Evolutionary conservation across 2,329 filamentous ascomycete genomes (phyloP).

Genomic region (Colletotrichum tabaci): DNA sequence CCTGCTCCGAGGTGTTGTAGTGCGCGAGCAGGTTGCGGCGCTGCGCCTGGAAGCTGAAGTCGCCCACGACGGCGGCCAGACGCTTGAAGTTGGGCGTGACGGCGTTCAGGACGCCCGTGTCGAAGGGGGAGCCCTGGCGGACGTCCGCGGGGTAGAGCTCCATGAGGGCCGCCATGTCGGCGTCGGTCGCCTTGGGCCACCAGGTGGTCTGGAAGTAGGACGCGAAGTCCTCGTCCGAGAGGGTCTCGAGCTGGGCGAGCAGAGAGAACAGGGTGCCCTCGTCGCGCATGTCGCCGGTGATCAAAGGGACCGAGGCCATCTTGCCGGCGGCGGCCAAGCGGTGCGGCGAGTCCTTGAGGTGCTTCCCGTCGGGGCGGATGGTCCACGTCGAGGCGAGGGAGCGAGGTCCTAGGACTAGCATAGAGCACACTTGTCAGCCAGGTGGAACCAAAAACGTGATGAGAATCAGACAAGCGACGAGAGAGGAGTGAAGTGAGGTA

Average conservation of each 20-base stretch:
- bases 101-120: constrained; percentile 70
- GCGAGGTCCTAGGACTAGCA: constrained; percentile 15
- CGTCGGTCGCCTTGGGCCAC: constrained; percentile 14
- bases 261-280: constrained; percentile 76
- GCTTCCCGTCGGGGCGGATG: constrained; percentile 19
- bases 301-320: constrained; percentile 66
- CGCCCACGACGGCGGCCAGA: constrained; percentile 73
- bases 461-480: too few relatives aligned
- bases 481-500: too few relatives aligned
- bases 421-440: neutral
- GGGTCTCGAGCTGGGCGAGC: constrained; percentile 19
- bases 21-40: constrained; percentile 60
- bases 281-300: constrained; percentile 76
- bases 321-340: constrained; percentile 17
- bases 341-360: constrained; percentile 23
- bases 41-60: constrained; percentile 66
- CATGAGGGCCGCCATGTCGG: constrained; percentile 21
- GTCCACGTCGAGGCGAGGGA: constrained; percentile 20
- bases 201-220: constrained; percentile 15
- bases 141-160: constrained; percentile 57
- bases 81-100: constrained; percentile 77
- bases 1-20: constrained; percentile 22
- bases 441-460: neutral
- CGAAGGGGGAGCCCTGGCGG: constrained; percentile 72
- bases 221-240: neutral